Base-by-base conservation (phyloP, 1,284 basidiomycete genomes). In the Sporisorium scitamineum region DNA sequence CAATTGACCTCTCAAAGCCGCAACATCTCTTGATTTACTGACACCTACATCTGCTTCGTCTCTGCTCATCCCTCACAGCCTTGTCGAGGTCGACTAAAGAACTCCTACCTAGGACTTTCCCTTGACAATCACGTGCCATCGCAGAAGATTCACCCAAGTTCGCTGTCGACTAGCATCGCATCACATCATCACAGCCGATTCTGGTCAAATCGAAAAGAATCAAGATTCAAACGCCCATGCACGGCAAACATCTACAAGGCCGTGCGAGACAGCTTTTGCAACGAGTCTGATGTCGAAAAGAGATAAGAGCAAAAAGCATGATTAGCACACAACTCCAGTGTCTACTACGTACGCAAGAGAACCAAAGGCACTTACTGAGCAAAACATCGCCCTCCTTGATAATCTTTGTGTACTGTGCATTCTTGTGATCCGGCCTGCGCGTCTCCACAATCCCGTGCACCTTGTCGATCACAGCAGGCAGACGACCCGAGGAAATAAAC, bases 391-490 rank as follows among this genome's bases (percentile, higher is more conserved):
- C 93, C 85, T 93, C 91, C 86, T 92, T 91, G 78, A 94, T 89
- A 80, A 97, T 92, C 56, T 92, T 91, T 82, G 95, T 94, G 84
- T 97, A 98, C 82, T 95, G 92, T 48, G 92, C 91, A 64, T 92
- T 94, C 89, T 97, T 97, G 71, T 87, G 86, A 74, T 89, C 88
- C 14, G 94, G 92, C 65, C 95, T 89, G 60, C 93, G 95, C n/a
- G 95, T 98, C 87, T 95, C 94, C 13, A 98, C 94, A 31, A 97
- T 90, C 0, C 94, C 94, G 66, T 92, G 76, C 37, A 82, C 96
- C 84, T 94, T 94, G 88, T 98, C 95, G 75, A 99, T 97, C 9
- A 92, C 92, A 80, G 93, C 94, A 69, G 94, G 91, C 53, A 98
- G 87, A 14, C 95, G 89, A n/a, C 93, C 93, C 18, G 90, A 90